Evolutionary conservation across 2,329 filamentous ascomycete genomes (phyloP).

Genomic region (Elsinoe necatrix): DNA sequence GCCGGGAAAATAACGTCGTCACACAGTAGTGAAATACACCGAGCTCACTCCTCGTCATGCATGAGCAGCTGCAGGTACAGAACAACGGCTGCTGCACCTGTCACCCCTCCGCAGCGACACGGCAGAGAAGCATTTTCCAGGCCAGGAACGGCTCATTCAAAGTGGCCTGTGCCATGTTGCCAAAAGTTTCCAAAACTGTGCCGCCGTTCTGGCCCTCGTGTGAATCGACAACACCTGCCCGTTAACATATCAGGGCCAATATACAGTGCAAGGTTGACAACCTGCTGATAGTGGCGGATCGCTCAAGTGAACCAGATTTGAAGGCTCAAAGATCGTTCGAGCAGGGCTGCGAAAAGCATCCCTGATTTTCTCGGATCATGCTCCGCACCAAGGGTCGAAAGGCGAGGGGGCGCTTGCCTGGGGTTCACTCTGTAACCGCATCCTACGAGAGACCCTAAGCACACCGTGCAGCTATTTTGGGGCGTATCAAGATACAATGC

Average conservation of each 20-base stretch:
- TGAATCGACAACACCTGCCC: neutral
- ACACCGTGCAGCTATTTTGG: neutral
- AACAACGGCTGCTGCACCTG: neutral
- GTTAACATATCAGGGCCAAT: neutral
- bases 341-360: neutral
- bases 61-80: conserved; percentile 2
- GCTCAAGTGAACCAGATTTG: neutral
- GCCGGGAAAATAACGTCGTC: neutral
- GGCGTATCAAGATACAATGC: neutral
- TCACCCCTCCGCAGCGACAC: neutral
- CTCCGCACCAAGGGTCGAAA: neutral
- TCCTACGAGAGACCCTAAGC: neutral
- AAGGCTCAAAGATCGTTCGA: neutral
- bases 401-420: neutral
- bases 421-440: neutral
- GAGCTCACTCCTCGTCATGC: neutral
- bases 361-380: neutral
- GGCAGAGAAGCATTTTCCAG: neutral
- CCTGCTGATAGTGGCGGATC: neutral
- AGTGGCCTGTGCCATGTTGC: neutral
- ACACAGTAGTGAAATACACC: neutral
- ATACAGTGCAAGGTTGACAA: neutral
- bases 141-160: neutral
- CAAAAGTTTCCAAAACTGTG: neutral
- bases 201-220: neutral